Conservation (phyloP, 2,329 filamentous ascomycete genomes). For the Daldinia sp. region DNA sequence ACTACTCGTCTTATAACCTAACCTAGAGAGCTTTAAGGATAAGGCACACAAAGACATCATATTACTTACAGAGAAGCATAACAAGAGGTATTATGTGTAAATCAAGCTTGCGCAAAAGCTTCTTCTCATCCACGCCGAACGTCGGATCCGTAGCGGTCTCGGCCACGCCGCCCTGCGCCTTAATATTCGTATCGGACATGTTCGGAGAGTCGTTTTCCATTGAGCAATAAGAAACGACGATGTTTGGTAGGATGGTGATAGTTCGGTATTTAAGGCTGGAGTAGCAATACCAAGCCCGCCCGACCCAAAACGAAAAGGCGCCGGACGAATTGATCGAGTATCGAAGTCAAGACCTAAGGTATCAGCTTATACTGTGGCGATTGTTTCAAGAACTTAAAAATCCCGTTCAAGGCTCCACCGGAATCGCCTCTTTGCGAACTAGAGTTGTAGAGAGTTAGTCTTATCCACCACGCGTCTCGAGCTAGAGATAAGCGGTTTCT, state of each 20-base stretch:
- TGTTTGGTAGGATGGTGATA: neutral
- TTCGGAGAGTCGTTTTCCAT: slow-evolving; percentile 29
- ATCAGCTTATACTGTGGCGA: slow-evolving; percentile 7
- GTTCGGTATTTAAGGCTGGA: neutral
- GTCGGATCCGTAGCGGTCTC: slow-evolving; percentile 24
- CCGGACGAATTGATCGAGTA: neutral
- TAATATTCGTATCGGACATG: slow-evolving; percentile 35
- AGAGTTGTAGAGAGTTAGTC: slow-evolving; percentile 13
- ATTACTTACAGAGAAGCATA: slow-evolving; percentile 64
- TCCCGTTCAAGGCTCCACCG: slow-evolving; percentile 24
- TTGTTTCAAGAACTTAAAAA: slow-evolving; percentile 7
- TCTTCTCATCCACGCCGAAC: slow-evolving; percentile 56
- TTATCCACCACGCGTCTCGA: slow-evolving; percentile 16
- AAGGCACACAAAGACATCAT: neutral
- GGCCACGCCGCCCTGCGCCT: slow-evolving; percentile 15
- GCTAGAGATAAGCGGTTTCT: slow-evolving; percentile 12
- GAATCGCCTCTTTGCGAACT: slow-evolving; percentile 15
- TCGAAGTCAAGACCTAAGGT: slow-evolving; percentile 9
- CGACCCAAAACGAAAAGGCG: neutral
- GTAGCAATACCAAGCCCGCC: neutral
- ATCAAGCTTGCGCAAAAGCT: slow-evolving; percentile 71
- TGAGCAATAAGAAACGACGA: neutral
- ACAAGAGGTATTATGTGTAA: slow-evolving; percentile 69
- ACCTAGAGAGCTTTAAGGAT: neutral
- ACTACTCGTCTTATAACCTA: neutral